A percentile compares a stretch with the other conserved stretches of the same genome.
phyloP scores from a whole-genome alignment of 306 rosid species.

The Purshia tridentata region DNA sequence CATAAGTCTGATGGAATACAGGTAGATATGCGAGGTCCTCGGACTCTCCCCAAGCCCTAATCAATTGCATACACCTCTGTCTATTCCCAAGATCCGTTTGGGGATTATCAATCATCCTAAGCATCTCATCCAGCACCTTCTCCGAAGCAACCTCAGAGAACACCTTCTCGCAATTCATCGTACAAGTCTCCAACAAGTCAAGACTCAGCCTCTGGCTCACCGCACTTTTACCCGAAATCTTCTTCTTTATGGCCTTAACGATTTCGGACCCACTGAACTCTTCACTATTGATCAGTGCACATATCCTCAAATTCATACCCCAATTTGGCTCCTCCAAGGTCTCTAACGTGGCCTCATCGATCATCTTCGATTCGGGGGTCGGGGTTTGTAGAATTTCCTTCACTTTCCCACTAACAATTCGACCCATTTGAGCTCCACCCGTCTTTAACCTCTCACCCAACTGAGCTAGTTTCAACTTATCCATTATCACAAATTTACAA shows the following conservation, averaged over 20 bases:
- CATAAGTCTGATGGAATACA: conserved; percentile 69
- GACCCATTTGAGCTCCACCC: conserved; percentile 74
- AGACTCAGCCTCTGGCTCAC: conserved; percentile 56
- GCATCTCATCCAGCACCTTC: conserved; percentile 70
- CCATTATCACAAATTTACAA: conserved; percentile 38
- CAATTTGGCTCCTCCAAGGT: conserved; percentile 62
- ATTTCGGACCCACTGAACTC: conserved; percentile 61
- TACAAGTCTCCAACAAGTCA: conserved; percentile 63
- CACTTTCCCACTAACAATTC: conserved; percentile 63
- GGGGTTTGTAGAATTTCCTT: conserved; percentile 67
- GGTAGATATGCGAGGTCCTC: conserved; percentile 77
- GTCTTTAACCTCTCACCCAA: conserved; percentile 67
- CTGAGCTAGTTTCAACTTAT: conserved; percentile 54
- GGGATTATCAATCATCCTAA: conserved; percentile 50
- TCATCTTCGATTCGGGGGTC: conserved; percentile 73
- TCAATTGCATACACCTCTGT: conserved; percentile 53
- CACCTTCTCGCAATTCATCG: conserved; percentile 81
- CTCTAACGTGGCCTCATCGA: conserved; percentile 72
- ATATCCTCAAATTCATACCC: conserved; percentile 74
- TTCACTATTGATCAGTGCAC: conserved; percentile 59
- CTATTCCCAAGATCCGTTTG: conserved; percentile 34
- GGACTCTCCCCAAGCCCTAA: conserved; percentile 85
- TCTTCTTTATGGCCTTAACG: conserved; percentile 63
- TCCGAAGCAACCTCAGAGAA: conserved; percentile 79
- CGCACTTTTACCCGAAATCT: conserved; percentile 42